Percentiles rank a stretch among this genome's conserved stretches.
Conservation (phyloP, 441 rosid genomes). For the Pelargonium citronellum region DNA sequence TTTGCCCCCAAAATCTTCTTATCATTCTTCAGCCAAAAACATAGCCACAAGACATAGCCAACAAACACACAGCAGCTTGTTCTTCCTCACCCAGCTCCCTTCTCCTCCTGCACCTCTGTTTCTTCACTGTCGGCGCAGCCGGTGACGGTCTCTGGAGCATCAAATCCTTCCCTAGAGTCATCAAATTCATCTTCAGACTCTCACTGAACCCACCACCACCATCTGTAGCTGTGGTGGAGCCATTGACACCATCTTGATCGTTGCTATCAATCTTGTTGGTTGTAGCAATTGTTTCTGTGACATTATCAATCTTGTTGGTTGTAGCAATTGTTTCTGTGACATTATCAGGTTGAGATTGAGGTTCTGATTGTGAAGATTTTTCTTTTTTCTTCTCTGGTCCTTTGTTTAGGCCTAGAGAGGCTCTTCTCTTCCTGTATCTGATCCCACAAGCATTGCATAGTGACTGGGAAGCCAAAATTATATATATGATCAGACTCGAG, state of each 20-base stretch:
- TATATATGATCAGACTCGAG: background rate
- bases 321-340: too few relatives aligned
- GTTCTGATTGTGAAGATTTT: background rate
- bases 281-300: too few relatives aligned
- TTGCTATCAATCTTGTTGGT: background rate
- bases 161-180: background rate
- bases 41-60: conserved; percentile 6
- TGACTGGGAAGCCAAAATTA: background rate
- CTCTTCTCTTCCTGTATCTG: conserved; percentile 7
- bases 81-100: conserved; percentile 5
- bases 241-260: background rate
- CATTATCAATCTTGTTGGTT: too few relatives aligned
- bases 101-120: background rate
- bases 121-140: background rate
- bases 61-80: background rate
- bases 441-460: conserved; percentile 6
- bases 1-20: background rate
- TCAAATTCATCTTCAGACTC: background rate
- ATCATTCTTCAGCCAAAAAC: background rate
- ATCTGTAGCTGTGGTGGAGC: background rate
- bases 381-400: conserved; percentile 5
- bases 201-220: background rate
- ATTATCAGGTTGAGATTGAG: background rate
- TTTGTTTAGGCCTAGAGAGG: background rate
- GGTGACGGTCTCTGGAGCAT: too few relatives aligned